Evolutionary conservation across 805 yeast species (phyloP).

Genomic region (Jamesozyma jinghongensis): DNA sequence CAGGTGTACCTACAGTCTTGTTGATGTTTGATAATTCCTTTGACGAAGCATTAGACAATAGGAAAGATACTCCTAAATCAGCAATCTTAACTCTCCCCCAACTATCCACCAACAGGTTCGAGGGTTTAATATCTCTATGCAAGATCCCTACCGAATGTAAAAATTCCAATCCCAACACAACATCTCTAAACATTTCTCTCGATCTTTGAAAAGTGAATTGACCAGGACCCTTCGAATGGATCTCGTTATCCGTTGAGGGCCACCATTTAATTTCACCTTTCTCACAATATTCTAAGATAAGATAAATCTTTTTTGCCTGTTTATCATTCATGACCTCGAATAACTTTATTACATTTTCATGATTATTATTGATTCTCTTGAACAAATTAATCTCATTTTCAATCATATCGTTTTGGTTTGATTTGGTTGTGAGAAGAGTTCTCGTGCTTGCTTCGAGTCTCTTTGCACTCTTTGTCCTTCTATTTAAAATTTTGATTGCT

Average conservation of each 20-base stretch:
- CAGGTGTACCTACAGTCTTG: slow-evolving; percentile 96
- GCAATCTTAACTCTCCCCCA: slow-evolving; percentile 78
- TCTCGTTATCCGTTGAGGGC: slow-evolving; percentile 32
- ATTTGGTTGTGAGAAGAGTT: not conserved
- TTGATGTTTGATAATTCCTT: slow-evolving; percentile 70
- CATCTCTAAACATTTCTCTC: slow-evolving; percentile 70
- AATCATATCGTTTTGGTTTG: slow-evolving; percentile 58
- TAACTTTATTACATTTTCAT: slow-evolving; percentile 85
- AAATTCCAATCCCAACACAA: slow-evolving; percentile 80
- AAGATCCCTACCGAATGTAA: slow-evolving; percentile 83
- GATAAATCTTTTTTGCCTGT: slow-evolving; percentile 72
- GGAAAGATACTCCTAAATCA: slow-evolving; percentile 92
- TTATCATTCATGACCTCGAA: slow-evolving; percentile 84
- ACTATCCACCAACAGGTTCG: slow-evolving; percentile 65
- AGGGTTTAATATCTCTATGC: slow-evolving; percentile 94
- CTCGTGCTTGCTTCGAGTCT: slow-evolving; percentile 9
- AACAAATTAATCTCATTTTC: slow-evolving; percentile 86
- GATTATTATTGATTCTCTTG: slow-evolving; percentile 68
- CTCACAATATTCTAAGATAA: slow-evolving; percentile 83
- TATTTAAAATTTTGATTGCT: slow-evolving; percentile 89
- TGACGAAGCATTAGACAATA: slow-evolving; percentile 10
- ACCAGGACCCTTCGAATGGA: slow-evolving; percentile 46
- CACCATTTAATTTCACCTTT: slow-evolving; percentile 87
- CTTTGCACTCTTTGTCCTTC: slow-evolving; percentile 35
- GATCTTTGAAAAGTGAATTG: slow-evolving; percentile 57